Evolutionary conservation across 2,329 filamentous ascomycete genomes (phyloP).

Genomic region (Ophiostoma perfectum): DNA sequence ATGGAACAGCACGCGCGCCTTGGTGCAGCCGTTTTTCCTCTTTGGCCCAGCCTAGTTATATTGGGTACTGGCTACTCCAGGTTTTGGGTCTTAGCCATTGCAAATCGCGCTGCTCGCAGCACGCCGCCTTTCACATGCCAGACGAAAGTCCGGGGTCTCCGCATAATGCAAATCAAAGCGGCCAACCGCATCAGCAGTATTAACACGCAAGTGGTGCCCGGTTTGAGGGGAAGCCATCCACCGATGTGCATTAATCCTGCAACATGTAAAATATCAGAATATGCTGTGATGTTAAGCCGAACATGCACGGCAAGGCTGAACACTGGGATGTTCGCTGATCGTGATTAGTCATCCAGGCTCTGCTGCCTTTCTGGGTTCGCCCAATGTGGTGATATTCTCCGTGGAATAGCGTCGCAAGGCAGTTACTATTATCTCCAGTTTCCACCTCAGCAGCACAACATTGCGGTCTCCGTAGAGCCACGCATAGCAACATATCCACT

Average conservation of each 20-base stretch:
- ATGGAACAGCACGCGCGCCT: constrained; percentile 11
- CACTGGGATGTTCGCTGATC: too few relatives aligned
- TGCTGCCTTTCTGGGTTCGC: neutral
- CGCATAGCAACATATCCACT: neutral
- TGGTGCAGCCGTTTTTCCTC: constrained; percentile 14
- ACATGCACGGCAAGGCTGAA: too few relatives aligned
- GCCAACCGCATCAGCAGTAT: neutral
- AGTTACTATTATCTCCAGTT: neutral
- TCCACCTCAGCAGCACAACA: neutral
- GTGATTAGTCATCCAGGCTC: neutral
- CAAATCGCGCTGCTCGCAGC: neutral
- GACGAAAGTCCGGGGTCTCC: constrained; percentile 22
- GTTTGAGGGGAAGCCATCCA: constrained; percentile 9
- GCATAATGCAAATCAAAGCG: constrained; percentile 8
- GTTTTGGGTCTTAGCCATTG: neutral
- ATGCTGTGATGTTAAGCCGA: too few relatives aligned
- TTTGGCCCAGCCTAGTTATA: constrained; percentile 5
- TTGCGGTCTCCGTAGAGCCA: neutral
- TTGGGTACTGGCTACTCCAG: neutral
- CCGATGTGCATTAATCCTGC: neutral
- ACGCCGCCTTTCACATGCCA: constrained; percentile 22
- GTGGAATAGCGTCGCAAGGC: neutral
- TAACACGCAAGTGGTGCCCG: neutral
- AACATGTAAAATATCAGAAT: too few relatives aligned
- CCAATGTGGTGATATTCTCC: constrained; percentile 5